Evolutionary conservation across 257 asterid species (phyloP), one percentile per base, ranked within the genome.

Genomic region (Rhazya stricta): DNA sequence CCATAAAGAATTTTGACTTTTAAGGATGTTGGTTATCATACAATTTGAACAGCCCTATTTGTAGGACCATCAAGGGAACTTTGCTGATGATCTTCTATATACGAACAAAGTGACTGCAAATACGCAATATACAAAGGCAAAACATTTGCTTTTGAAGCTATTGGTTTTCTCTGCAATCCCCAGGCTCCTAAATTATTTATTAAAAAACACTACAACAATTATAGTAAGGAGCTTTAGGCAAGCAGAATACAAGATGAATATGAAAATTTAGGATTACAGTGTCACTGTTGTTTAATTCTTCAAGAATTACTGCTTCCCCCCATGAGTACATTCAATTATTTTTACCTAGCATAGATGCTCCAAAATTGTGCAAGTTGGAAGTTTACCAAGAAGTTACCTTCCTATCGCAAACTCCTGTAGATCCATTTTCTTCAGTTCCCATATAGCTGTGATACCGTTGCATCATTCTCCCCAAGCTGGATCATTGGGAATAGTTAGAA

Each of bases 391-490:
- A 13, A 57, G 43, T 46, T 71, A 80, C 86, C 83, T 72, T 74
- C n/a, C 61, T 66, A 12, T 21, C n/a, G 50, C 41, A 2, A 39
- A 16, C 77, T 74, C 36, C 76, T 58, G 77, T 34, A 60, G 75
- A 61, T 37, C 37, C 82, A 69, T 69, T 71, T 48, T 41, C 77
- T 58, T 80, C 84, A 46, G 77, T 73, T 70, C 72, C 81, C 62
- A 58, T 23, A 27, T 21, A 11, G 62, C 39, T 53, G 60, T 67
- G 42, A 70, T 75, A 83, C 48, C 56, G 84, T 19, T 72, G 70
- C 30, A 80, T 48, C 58, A 80, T 62, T 48, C 71, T 71, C 6
- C 72, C 54, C 78, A 83, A 58, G 48, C 86, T 83, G 84, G 19
- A 58, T 29, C 15, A n/a, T 29, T 4, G 1, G 32, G 45, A 67